A percentile compares a stretch with the other conserved stretches of the same genome.
Evolutionary conservation across 2,329 filamentous ascomycete species (phyloP).

Genomic region (Penicillium capsulatum): DNA sequence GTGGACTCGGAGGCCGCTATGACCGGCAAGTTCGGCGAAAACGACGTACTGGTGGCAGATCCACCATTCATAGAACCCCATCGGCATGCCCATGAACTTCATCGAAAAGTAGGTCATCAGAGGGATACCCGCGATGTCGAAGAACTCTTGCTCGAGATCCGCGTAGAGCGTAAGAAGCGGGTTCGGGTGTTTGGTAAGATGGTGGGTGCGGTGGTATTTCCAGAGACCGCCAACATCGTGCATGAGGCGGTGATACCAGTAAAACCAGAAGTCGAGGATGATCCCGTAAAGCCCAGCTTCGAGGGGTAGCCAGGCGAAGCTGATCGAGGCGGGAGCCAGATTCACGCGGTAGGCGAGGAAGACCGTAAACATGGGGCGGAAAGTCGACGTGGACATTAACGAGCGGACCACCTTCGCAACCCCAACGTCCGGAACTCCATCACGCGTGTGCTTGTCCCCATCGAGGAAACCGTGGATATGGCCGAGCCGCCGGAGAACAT

Average conservation of each 20-base stretch:
- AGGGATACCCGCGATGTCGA: slow-evolving; percentile 25
- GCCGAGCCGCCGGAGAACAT: slow-evolving; percentile 23
- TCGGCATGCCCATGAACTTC: slow-evolving; percentile 22
- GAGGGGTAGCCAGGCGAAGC: slow-evolving; percentile 20
- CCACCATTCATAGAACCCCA: slow-evolving; percentile 29
- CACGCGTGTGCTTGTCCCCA: slow-evolving; percentile 26
- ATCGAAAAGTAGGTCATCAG: slow-evolving; percentile 22
- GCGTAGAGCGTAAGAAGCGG: slow-evolving; percentile 25
- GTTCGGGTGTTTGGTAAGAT: slow-evolving; percentile 26
- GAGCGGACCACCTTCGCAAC: slow-evolving; percentile 24
- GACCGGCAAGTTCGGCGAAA: slow-evolving; percentile 24
- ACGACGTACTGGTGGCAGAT: slow-evolving; percentile 25
- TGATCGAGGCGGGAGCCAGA: slow-evolving; percentile 17
- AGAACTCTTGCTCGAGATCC: slow-evolving; percentile 25
- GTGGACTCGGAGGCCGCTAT: slow-evolving; percentile 23
- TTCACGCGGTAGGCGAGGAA: slow-evolving; percentile 20
- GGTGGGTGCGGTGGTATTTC: slow-evolving; percentile 27
- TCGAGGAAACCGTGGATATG: slow-evolving; percentile 25
- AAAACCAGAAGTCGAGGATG: slow-evolving; percentile 29
- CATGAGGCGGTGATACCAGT: slow-evolving; percentile 28
- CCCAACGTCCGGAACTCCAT: slow-evolving; percentile 25
- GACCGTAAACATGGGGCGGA: slow-evolving; percentile 26
- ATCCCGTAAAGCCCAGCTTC: slow-evolving; percentile 24
- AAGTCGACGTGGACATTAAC: slow-evolving; percentile 21
- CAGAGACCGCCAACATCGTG: slow-evolving; percentile 22